Evolutionary conservation across 768 basidiomycete genomes (phyloP), one percentile per base, ranked within the genome.

Genomic region (Boletus huronensis): DNA sequence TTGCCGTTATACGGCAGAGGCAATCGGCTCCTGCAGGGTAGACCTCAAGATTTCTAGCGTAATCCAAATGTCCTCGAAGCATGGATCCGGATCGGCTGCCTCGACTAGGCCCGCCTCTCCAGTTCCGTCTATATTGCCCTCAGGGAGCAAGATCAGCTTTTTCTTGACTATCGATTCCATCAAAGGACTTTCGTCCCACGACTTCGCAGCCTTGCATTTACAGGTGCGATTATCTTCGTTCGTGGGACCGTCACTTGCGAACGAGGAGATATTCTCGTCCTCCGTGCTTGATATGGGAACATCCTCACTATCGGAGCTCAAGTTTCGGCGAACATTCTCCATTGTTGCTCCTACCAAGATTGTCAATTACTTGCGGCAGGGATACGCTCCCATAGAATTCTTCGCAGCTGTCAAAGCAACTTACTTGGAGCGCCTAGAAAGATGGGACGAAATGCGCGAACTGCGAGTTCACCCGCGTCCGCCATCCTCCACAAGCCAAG

Each of bases 371-470:
- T 70, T 98, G 36, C 80, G 82, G 31, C 79, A 84, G 55, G 85
- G 86, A 21, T 92, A 93, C 67, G 90, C 88, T 2, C 87, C 87
- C 2, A 80, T 99, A 64, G 92, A 97, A 64, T 89, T 98, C 70
- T 98, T 95, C 61, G 96, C 90, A 14, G 79, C 85, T 7, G 77
- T 88, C 55, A 84, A 82, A 47, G 82, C 91, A 14, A 87, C 85
- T 16, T 98, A 96, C 70, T 70, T 98, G 61, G 88, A 92, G 57
- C 83, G 93, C 6, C 75, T 98, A 71, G 93, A 94, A 64, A 82
- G 89, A 52, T 97, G 93, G 94, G 96, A 98, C 65, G 90, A 94
- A 66, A 79, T 90, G 77, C 83, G 93, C 32, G 94, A 98, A 59
- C 82, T 88, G 45, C 82, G 82, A 58, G 72, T 75, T 55, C 74